These are phyloP conservation scores for Cornus florida DNA, from an alignment of 148 eudicot species.

Conservation along the genomic window DNA sequence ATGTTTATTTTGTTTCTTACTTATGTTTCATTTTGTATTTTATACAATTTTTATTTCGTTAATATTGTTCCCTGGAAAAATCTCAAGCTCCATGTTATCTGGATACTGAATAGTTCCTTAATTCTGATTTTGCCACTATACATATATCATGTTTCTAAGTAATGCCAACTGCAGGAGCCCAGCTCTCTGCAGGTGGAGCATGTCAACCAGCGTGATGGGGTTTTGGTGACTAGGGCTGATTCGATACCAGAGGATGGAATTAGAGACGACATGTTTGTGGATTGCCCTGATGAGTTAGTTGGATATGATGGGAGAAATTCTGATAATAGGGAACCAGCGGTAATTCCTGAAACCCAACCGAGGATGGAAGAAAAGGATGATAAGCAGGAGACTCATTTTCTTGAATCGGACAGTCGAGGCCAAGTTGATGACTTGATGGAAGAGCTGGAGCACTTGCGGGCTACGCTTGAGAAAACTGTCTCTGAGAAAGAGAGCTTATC, in stretches of 20 bases:
- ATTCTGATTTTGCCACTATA: constrained; percentile 8
- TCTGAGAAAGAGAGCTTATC: constrained; percentile 61
- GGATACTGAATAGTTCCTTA: background rate
- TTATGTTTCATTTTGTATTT: background rate
- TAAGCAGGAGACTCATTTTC: constrained; percentile 28
- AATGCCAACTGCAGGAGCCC: constrained; percentile 33
- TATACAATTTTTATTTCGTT: background rate
- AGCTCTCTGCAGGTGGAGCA: constrained; percentile 45
- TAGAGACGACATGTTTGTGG: constrained; percentile 89
- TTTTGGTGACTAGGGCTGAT: constrained; percentile 42
- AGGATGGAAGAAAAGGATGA: constrained; percentile 47
- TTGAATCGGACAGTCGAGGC: constrained; percentile 56
- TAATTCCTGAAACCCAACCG: constrained; percentile 49
- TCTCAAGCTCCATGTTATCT: background rate
- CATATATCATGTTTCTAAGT: constrained; percentile 9
- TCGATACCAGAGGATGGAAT: constrained; percentile 67
- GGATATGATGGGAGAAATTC: constrained; percentile 16
- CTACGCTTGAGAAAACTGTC: constrained; percentile 51
- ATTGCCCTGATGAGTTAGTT: constrained; percentile 85
- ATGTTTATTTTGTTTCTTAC: background rate
- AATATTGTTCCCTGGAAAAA: background rate
- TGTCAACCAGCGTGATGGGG: constrained; percentile 50
- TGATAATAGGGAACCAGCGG: constrained; percentile 47
- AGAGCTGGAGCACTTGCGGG: constrained; percentile 59
- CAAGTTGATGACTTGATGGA: constrained; percentile 54